A percentile compares a stretch with the other conserved stretches of the same genome.
phyloP scores from a whole-genome alignment of 2,329 filamentous ascomycete genomes.

The Calonectria pauciramosa region DNA sequence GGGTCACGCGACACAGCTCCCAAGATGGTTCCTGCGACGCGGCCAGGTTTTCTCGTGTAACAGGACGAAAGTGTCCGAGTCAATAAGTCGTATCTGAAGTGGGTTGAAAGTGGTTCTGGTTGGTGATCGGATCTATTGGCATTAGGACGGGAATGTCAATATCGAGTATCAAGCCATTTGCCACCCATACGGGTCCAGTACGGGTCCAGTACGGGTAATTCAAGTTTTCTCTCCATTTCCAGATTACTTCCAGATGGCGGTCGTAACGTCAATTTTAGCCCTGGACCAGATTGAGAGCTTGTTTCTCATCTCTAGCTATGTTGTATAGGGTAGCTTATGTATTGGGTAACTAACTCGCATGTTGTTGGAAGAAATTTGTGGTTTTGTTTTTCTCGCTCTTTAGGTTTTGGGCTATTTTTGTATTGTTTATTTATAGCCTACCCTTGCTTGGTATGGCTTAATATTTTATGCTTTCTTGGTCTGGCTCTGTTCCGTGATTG shows the following conservation, averaged over 20 bases:
- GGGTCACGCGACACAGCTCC: constrained; percentile 7
- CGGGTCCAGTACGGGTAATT: not conserved
- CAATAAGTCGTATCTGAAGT: not conserved
- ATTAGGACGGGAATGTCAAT: not conserved
- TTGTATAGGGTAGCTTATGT: not conserved
- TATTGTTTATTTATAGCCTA: not conserved
- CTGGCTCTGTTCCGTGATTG: no score
- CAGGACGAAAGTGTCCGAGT: no score
- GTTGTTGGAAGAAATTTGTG: not conserved
- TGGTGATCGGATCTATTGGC: not conserved
- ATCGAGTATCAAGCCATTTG: not conserved
- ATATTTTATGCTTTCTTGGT: no score
- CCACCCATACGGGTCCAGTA: fast-evolving
- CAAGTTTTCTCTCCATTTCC: not conserved
- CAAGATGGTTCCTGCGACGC: not conserved
- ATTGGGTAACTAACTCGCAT: not conserved
- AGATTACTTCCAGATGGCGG: not conserved
- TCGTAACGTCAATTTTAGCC: not conserved
- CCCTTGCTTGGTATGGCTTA: not conserved
- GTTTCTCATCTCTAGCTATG: not conserved
- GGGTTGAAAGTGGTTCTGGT: not conserved
- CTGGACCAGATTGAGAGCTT: not conserved
- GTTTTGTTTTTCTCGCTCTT: not conserved
- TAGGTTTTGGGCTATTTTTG: not conserved
- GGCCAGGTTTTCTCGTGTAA: not conserved